phyloP scores from a whole-genome alignment of 2,329 filamentous ascomycete genomes.

The Botrytis hyacinthi region DNA sequence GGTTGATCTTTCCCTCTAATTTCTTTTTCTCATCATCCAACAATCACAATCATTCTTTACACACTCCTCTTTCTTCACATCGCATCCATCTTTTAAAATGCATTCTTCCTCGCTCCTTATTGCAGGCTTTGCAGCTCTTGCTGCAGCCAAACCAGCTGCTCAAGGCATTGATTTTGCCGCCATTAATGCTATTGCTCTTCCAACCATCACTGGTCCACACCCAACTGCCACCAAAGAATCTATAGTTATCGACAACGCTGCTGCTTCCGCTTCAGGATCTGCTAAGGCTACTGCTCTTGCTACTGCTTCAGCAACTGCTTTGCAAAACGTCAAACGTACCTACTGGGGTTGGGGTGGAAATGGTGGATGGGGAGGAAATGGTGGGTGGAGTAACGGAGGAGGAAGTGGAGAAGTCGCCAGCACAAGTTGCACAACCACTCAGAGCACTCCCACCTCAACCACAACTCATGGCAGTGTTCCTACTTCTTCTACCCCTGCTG shows the following conservation, averaged over 20 bases:
- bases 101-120: conserved; percentile 16
- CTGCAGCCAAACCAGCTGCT: conserved; percentile 23
- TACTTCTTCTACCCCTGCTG: not conserved
- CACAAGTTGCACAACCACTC: not conserved
- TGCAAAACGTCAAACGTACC: not conserved
- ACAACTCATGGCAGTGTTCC: not conserved
- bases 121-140: conserved; percentile 26
- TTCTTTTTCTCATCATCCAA: conserved; percentile 10
- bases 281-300: conserved; percentile 1
- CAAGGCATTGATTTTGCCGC: conserved; percentile 24
- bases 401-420: not conserved
- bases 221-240: not conserved
- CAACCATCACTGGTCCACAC: not conserved
- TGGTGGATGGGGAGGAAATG: not conserved
- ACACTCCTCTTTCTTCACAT: conserved; percentile 18
- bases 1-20: not conserved
- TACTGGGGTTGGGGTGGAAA: not conserved
- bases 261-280: not conserved
- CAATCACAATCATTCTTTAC: not conserved
- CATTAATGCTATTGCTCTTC: conserved; percentile 16
- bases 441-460: not conserved
- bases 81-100: not conserved
- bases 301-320: conserved; percentile 4
- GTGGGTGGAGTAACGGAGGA: not conserved
- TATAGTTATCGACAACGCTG: not conserved